phyloP scores from a whole-genome alignment of 75 land plant genomes.

The Adiantum capillusveneris region DNA sequence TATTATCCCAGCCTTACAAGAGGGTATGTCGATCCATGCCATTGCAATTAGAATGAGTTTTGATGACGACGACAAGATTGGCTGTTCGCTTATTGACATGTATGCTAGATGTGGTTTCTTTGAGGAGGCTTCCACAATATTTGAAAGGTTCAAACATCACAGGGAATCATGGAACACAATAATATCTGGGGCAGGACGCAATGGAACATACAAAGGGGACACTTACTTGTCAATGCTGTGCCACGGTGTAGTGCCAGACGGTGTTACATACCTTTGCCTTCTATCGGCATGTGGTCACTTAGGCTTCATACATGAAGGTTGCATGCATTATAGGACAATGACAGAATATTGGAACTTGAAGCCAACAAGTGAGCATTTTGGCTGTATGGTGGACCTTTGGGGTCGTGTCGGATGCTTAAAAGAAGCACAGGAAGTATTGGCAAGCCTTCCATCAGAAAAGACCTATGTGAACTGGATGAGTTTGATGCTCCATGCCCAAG shows the following conservation, averaged over 20 bases:
- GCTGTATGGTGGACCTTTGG: slow-evolving; percentile 62
- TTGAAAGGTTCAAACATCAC: slow-evolving; percentile 1
- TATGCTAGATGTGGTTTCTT: slow-evolving; percentile 44
- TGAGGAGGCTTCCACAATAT: slow-evolving; percentile 28
- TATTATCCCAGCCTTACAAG: background rate
- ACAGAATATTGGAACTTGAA: slow-evolving; percentile 24
- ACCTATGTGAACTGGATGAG: slow-evolving; percentile 48
- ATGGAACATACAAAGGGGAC: background rate
- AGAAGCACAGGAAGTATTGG: slow-evolving; percentile 41
- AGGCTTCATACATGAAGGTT: slow-evolving; percentile 41
- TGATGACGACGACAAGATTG: background rate
- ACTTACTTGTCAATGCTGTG: slow-evolving; percentile 16
- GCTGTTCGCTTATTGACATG: slow-evolving; percentile 39
- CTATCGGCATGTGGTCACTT: slow-evolving; percentile 14
- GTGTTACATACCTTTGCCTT: slow-evolving; percentile 13
- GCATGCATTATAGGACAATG: slow-evolving; percentile 40
- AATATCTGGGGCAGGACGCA: slow-evolving; percentile 11
- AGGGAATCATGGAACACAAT: slow-evolving; percentile 34
- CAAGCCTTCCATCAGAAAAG: slow-evolving; percentile 36
- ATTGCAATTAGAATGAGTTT: background rate
- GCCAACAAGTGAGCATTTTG: slow-evolving; percentile 48
- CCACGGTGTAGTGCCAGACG: slow-evolving; percentile 10
- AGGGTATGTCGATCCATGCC: slow-evolving; percentile 1
- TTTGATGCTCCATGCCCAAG: slow-evolving; percentile 45
- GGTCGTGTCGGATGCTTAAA: slow-evolving; percentile 52